Evolutionary conservation across 73 alveolate genomes (phyloP).

Genomic region (Paramecium pentaurelia): DNA sequence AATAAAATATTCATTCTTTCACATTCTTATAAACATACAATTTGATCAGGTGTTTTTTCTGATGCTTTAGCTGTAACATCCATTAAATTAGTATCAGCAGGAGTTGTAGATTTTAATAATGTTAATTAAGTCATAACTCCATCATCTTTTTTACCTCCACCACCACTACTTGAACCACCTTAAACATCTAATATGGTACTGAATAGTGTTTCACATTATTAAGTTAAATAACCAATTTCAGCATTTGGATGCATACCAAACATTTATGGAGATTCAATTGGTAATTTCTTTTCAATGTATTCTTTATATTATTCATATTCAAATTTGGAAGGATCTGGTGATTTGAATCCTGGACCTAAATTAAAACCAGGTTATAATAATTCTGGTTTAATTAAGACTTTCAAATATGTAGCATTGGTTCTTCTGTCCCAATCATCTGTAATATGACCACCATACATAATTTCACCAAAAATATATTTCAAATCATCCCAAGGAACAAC

Average conservation of each 20-base stretch:
- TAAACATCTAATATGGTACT: slow-evolving; percentile 72
- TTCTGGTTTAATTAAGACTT: slow-evolving; percentile 95
- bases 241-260: slow-evolving; percentile 99
- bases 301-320: slow-evolving; percentile 92
- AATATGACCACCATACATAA: slow-evolving; percentile 99
- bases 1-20: slow-evolving; percentile 96
- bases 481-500: slow-evolving; percentile 99
- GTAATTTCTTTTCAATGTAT: slow-evolving; percentile 90
- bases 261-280: slow-evolving; percentile 96
- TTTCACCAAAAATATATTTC: slow-evolving; percentile 98
- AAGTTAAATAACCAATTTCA: slow-evolving; percentile 96
- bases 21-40: slow-evolving; percentile 97
- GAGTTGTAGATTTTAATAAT: slow-evolving; percentile 85
- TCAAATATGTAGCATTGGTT: slow-evolving; percentile 96
- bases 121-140: slow-evolving; percentile 76
- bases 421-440: slow-evolving; percentile 99
- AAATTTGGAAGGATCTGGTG: slow-evolving; percentile 96
- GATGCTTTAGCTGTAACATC: slow-evolving; percentile 75
- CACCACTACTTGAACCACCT: slow-evolving; percentile 65
- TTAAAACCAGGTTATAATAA: slow-evolving; percentile 86
- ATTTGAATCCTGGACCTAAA: slow-evolving; percentile 97
- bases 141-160: slow-evolving; percentile 27
- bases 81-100: slow-evolving; percentile 80
- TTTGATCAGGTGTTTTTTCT: slow-evolving; percentile 92
- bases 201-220: slow-evolving; percentile 84